phyloP scores from a whole-genome alignment of 2,329 filamentous ascomycete genomes.

The Cordyceps tenuipes region DNA sequence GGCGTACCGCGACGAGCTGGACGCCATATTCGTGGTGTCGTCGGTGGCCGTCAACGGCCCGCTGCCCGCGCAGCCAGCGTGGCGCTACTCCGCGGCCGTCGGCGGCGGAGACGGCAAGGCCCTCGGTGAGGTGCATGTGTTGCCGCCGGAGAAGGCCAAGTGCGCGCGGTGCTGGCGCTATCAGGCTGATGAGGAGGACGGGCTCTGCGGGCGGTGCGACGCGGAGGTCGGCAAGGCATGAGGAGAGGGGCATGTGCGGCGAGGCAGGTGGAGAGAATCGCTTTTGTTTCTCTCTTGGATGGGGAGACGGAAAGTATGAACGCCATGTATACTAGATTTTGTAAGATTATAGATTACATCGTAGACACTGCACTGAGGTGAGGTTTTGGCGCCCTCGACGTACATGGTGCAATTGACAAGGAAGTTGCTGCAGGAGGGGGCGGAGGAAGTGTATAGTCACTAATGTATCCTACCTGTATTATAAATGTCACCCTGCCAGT shows the following conservation, averaged over 20 bases:
- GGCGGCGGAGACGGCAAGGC: constrained; percentile 26
- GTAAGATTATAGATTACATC: neutral
- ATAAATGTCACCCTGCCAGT: neutral
- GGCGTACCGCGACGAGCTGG: constrained; percentile 43
- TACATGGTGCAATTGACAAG: neutral
- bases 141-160: constrained; percentile 52
- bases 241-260: neutral
- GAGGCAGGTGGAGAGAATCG: neutral
- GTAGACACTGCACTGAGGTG: neutral
- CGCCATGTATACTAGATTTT: neutral
- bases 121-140: constrained; percentile 33
- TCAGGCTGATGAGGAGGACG: constrained; percentile 55
- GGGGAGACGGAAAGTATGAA: neutral
- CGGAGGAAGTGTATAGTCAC: neutral
- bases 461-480: neutral
- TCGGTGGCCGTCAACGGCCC: constrained; percentile 42
- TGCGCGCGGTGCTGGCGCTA: constrained; percentile 89
- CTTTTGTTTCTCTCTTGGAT: no score
- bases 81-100: constrained; percentile 36
- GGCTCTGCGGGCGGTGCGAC: constrained; percentile 66
- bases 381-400: no score
- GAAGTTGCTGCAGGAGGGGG: neutral
- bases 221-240: constrained; percentile 42
- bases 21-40: constrained; percentile 62
- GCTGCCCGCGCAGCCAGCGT: constrained; percentile 24